Conservation (phyloP, 345 rosid genomes). For the Xanthoceras sorbifolium region DNA sequence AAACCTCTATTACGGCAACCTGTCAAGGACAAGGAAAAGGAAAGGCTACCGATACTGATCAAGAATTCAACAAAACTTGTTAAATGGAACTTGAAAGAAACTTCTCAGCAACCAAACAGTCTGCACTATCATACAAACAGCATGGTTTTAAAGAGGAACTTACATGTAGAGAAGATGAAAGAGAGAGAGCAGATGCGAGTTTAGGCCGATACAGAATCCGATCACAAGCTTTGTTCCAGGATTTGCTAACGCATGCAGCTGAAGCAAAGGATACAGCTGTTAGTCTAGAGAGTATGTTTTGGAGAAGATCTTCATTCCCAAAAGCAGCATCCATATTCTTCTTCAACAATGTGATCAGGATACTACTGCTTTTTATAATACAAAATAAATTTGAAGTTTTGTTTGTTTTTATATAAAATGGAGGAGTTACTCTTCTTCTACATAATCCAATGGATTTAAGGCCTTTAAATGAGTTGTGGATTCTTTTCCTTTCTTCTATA, state of each 20-base stretch:
- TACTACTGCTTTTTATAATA: too few relatives aligned
- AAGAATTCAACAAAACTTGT: too few relatives aligned
- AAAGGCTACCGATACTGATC: neutral
- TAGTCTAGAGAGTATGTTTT: conserved; percentile 42
- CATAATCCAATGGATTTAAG: conserved; percentile 5
- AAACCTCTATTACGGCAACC: conserved; percentile 59
- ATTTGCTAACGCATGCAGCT: conserved; percentile 50
- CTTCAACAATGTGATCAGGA: neutral
- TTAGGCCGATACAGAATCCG: conserved; percentile 51
- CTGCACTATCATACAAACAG: neutral
- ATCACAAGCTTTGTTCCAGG: conserved; percentile 45
- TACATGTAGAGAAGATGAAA: conserved; percentile 39
- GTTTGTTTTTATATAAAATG: neutral
- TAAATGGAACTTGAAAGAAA: too few relatives aligned
- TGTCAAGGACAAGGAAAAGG: conserved; percentile 6
- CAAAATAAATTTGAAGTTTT: too few relatives aligned
- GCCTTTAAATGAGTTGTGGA: conserved; percentile 23
- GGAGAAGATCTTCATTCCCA: conserved; percentile 41
- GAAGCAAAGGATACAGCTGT: conserved; percentile 54
- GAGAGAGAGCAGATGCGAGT: conserved; percentile 61
- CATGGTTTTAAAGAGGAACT: neutral
- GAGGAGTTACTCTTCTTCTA: neutral
- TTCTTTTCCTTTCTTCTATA: conserved; percentile 18
- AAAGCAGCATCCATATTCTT: neutral
- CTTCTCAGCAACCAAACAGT: neutral